Base-by-base conservation (phyloP, 352 stramenopile species). In the Paralagenidium karlingii region DNA sequence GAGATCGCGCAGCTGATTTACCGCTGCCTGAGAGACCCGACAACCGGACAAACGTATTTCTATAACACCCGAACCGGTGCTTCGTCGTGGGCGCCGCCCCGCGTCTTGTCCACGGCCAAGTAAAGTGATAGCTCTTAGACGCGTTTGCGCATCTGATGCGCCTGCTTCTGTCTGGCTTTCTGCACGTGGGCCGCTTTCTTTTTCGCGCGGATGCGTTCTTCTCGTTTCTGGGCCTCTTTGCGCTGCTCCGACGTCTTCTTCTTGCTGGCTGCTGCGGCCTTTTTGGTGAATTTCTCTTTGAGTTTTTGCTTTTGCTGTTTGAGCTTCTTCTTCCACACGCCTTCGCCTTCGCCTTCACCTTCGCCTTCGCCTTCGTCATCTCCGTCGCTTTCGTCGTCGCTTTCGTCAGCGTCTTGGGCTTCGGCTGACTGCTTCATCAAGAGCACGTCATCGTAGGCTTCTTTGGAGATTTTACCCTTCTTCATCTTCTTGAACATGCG, bases 401-500 rank as follows among this genome's bases (percentile, higher is more conserved):
- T 42, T 5, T 53, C 52, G 16, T 58, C 55, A 10, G 52, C 62
- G 15, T 60, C 53, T 20, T 79, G 60, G 7, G 56, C 66, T 15
- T 45, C 42, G 5, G 54, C 58, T 15, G 15, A 11, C 0, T 38
- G 57, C 37, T 83, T 77, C 37, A 68, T 67, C 9, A 85, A 41
- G 20, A 92, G 41, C 13, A 64, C 71, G 40, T 82, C 82, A 33
- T 92, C 77, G 47, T 96, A 96, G 37, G 95, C 79, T 18, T 96
- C 82, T 52, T 97, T 78, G 0, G 86, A 86, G 45, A 99, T 97
- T 60, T 99, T 99, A 16, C 95, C 94, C 48, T 89, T 88, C 41
- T 96, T 95, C 25, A 99, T 51, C 58, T 98, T 97, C 60, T 98
- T 98, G 64, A 89, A 97, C 24, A 96, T 42, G 45, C 96, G 82